Percentiles rank a stretch among this genome's conserved stretches.
Conservation (phyloP, 176 grass and related monocot species). For the Ampelocalamus luodianensis region DNA sequence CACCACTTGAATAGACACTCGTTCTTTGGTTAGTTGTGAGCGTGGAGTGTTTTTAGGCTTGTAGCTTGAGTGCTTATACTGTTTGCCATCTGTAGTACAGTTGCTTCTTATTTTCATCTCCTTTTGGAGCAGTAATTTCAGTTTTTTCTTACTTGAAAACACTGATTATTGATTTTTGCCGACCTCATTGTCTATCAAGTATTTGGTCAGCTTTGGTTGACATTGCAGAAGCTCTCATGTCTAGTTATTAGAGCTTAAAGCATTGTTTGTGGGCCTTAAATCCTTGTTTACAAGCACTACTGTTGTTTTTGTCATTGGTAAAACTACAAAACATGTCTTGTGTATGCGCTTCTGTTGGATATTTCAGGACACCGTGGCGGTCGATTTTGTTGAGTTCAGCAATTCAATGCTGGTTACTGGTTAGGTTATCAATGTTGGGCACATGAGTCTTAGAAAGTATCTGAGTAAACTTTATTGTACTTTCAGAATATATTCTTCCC, state of each 20-base stretch:
- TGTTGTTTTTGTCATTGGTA: neutral
- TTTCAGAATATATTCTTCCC: neutral
- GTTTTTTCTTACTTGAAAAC: neutral
- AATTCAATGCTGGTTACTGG: neutral
- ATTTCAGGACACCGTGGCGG: neutral
- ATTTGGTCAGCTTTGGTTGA: slow-evolving; percentile 12
- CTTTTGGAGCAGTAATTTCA: neutral
- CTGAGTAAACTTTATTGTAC: neutral
- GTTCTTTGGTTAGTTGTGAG: neutral
- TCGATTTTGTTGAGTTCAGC: neutral
- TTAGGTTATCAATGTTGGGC: neutral
- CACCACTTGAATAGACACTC: neutral
- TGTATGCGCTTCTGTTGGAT: neutral
- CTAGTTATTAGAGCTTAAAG: neutral
- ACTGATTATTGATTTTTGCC: neutral
- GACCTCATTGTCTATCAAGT: neutral
- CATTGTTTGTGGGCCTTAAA: neutral
- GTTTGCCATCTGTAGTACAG: neutral
- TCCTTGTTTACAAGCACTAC: neutral
- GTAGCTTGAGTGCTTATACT: neutral
- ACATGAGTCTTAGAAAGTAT: neutral
- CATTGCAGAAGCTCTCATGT: neutral
- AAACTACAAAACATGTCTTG: neutral
- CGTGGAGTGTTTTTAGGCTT: neutral
- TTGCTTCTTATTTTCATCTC: neutral